Evolutionary conservation across 2,329 filamentous ascomycete species (phyloP).

Genomic region (Geoglossum cookeanum): DNA sequence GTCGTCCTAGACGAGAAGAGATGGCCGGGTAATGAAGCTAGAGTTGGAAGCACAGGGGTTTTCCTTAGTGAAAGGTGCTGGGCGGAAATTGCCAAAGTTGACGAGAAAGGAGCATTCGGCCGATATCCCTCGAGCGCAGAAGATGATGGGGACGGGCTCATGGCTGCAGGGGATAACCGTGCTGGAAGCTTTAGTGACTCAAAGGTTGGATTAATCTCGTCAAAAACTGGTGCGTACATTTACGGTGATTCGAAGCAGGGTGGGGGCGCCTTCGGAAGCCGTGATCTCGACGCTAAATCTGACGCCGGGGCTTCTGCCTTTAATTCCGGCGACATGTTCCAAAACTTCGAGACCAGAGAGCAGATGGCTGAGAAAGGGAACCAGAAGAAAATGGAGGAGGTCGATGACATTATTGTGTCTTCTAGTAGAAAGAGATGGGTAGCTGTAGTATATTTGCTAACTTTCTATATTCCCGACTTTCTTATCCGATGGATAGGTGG

Average conservation of each 20-base stretch:
- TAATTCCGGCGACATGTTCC: slow-evolving; percentile 80
- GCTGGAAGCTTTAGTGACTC: slow-evolving; percentile 36
- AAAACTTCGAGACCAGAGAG: slow-evolving; percentile 80
- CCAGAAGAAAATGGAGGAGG: slow-evolving; percentile 73
- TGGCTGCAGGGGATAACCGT: slow-evolving; percentile 33
- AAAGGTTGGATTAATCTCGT: slow-evolving; percentile 34
- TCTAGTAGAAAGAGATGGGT: slow-evolving; percentile 80
- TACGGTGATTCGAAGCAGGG: slow-evolving; percentile 46
- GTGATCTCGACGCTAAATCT: slow-evolving; percentile 67
- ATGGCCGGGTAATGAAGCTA: slow-evolving; percentile 83
- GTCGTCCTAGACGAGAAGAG: slow-evolving; percentile 78
- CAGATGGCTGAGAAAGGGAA: slow-evolving; percentile 48
- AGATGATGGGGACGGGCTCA: slow-evolving; percentile 37
- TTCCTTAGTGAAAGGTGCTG: slow-evolving; percentile 94
- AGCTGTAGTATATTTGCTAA: slow-evolving; percentile 62
- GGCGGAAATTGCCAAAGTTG: slow-evolving; percentile 68
- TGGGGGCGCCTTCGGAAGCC: slow-evolving; percentile 61
- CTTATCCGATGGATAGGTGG: slow-evolving; percentile 55
- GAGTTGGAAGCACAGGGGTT: slow-evolving; percentile 77
- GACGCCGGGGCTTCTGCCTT: slow-evolving; percentile 86
- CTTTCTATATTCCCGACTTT: slow-evolving; percentile 77
- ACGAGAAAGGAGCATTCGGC: slow-evolving; percentile 37
- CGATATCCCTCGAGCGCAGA: slow-evolving; percentile 24
- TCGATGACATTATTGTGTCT: slow-evolving; percentile 66
- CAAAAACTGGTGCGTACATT: slow-evolving; percentile 22